These are phyloP conservation scores for Boletus smithii DNA, from an alignment of 1,284 basidiomycete genomes.

Conservation along the genomic window DNA sequence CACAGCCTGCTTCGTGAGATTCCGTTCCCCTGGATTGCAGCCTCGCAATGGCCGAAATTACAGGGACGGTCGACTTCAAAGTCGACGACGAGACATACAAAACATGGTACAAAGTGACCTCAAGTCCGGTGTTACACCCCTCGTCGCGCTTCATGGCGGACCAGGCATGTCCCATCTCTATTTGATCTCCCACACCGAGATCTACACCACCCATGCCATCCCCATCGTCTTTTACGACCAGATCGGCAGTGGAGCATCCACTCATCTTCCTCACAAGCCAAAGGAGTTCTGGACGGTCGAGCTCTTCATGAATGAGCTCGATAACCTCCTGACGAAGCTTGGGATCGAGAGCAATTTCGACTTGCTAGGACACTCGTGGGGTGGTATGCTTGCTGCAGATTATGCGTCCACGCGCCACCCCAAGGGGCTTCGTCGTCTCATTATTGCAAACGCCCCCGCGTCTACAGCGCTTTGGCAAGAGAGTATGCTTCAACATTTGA, in stretches of 20 bases:
- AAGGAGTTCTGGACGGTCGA: constrained; percentile 25
- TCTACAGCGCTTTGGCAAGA: constrained; percentile 23
- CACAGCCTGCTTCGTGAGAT: too few relatives aligned
- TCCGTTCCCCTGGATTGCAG: too few relatives aligned
- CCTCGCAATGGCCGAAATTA: constrained; percentile 19
- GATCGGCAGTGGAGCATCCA: constrained; percentile 24
- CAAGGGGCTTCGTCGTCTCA: constrained; percentile 25
- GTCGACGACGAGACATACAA: constrained; percentile 26
- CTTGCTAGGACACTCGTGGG: constrained; percentile 33
- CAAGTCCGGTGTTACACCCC: constrained; percentile 21
- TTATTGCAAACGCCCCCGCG: constrained; percentile 27
- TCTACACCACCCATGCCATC: constrained; percentile 14
- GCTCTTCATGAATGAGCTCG: constrained; percentile 30
- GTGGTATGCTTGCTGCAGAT: constrained; percentile 26
- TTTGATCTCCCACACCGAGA: constrained; percentile 15
- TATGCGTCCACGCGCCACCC: constrained; percentile 19
- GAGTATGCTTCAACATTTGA: constrained; percentile 10
- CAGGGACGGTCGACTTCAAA: constrained; percentile 24
- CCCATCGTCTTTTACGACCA: constrained; percentile 35
- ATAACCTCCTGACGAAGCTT: constrained; percentile 23
- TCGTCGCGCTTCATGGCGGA: constrained; percentile 40
- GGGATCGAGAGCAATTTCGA: constrained; percentile 19
- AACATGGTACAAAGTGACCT: constrained; percentile 38
- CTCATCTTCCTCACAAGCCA: constrained; percentile 24
- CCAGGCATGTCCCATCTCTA: constrained; percentile 29